phyloP scores from a whole-genome alignment of 2,329 filamentous ascomycete species.

The Orbilia brochopaga region DNA sequence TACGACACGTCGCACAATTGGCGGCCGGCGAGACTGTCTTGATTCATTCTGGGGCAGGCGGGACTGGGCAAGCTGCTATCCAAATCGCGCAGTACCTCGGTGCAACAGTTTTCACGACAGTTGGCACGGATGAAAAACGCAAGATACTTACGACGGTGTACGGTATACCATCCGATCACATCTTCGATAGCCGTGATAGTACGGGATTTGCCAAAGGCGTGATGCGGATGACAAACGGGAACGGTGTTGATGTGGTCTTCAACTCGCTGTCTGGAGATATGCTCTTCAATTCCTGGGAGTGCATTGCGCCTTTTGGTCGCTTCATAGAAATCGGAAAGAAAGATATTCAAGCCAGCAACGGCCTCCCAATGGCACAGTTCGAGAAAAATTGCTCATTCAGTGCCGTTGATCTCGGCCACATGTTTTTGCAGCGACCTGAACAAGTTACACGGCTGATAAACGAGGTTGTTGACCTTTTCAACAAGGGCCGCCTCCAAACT shows the following conservation, averaged over 20 bases:
- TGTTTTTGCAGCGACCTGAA: conserved; percentile 12
- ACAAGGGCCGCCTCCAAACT: conserved; percentile 50
- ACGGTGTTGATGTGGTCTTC: conserved; percentile 61
- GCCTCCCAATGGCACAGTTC: conserved; percentile 62
- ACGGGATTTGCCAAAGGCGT: conserved; percentile 57
- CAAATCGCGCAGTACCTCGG: conserved; percentile 20
- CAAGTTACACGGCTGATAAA: conserved; percentile 3
- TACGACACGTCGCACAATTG: conserved; percentile 18
- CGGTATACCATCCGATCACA: conserved; percentile 54
- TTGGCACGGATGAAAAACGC: conserved; percentile 58
- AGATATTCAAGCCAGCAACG: conserved; percentile 58
- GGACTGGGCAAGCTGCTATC: conserved; percentile 27
- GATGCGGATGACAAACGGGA: conserved; percentile 55
- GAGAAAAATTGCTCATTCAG: conserved; percentile 54
- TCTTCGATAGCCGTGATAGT: conserved; percentile 58
- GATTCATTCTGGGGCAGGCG: conserved; percentile 24
- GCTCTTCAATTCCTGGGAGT: conserved; percentile 60
- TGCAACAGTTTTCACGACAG: conserved; percentile 60
- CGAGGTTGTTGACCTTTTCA: conserved; percentile 21
- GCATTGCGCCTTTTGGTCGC: conserved; percentile 60
- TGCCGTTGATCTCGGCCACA: conserved; percentile 22
- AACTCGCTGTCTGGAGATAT: conserved; percentile 61
- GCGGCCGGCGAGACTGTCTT: conserved; percentile 10
- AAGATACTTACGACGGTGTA: conserved; percentile 54
- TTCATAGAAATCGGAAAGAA: conserved; percentile 62